Evolutionary conservation across 1,284 basidiomycete genomes (phyloP).

Genomic region (Peniophora sp.): DNA sequence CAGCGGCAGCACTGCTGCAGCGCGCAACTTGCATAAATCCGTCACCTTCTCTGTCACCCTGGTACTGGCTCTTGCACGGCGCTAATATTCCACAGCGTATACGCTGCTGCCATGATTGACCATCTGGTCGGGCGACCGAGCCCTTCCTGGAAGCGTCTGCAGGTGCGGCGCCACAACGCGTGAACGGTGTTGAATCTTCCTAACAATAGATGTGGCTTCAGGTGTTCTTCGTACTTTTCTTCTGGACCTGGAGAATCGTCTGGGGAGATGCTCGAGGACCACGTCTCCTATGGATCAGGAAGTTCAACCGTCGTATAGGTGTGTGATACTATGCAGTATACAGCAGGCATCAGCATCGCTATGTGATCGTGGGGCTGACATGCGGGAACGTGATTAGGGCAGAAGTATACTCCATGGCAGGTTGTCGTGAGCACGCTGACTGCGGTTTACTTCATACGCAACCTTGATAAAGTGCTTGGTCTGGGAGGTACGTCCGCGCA

Average conservation of each 20-base stretch:
- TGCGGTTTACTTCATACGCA: conserved; percentile 75
- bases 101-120: conserved; percentile 25
- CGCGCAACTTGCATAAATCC: too few species aligned
- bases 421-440: conserved; percentile 84
- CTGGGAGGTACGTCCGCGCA: conserved; percentile 57
- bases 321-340: conserved; percentile 18
- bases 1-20: neutral
- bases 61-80: conserved; percentile 2
- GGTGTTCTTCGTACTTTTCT: conserved; percentile 83
- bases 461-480: conserved; percentile 84
- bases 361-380: neutral
- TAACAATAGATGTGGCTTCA: conserved; percentile 19
- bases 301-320: conserved; percentile 56
- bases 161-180: conserved; percentile 19
- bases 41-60: neutral
- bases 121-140: conserved; percentile 28
- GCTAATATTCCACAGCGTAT: neutral
- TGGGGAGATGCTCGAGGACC: conserved; percentile 66
- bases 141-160: conserved; percentile 29
- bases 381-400: conserved; percentile 40
- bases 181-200: too few species aligned
- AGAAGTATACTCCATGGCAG: conserved; percentile 88
- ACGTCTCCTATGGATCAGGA: conserved; percentile 53
- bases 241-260: conserved; percentile 81
- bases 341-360: neutral